Conservation (phyloP, 352 stramenopile species). For the Phytophthora tentaculata region DNA sequence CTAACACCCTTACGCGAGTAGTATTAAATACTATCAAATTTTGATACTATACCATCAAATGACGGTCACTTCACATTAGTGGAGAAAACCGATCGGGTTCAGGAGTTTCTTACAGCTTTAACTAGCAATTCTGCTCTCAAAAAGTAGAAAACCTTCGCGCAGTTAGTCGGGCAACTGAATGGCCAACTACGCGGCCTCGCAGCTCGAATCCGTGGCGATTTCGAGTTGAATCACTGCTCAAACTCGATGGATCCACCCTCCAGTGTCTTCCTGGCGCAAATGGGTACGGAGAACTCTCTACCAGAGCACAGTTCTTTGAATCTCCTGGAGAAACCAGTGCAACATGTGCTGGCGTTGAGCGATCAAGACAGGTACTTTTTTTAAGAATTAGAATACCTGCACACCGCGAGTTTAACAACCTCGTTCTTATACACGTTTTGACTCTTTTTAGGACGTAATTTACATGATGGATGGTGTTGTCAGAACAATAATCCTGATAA, state of each 20-base stretch:
- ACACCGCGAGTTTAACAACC: too few relatives aligned
- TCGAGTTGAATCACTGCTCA: conserved; percentile 27
- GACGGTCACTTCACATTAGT: conserved; percentile 17
- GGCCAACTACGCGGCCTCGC: conserved; percentile 14
- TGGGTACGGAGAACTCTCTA: background rate
- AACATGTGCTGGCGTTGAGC: conserved; percentile 48
- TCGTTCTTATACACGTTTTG: too few relatives aligned
- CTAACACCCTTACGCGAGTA: conserved; percentile 25
- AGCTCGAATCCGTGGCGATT: conserved; percentile 26
- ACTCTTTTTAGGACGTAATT: too few relatives aligned
- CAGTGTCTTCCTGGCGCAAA: conserved; percentile 26
- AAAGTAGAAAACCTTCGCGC: conserved; percentile 34
- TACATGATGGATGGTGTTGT: too few relatives aligned
- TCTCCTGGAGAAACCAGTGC: conserved; percentile 17
- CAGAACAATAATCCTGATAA: too few relatives aligned
- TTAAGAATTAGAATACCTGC: too few relatives aligned
- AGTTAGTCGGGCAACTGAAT: conserved; percentile 25
- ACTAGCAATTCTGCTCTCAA: background rate
- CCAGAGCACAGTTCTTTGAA: background rate
- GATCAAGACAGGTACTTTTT: conserved; percentile 64
- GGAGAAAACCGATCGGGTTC: conserved; percentile 38
- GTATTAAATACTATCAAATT: conserved; percentile 13
- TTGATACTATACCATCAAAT: conserved; percentile 4
- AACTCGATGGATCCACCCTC: background rate
- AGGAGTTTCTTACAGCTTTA: conserved; percentile 29